These are phyloP conservation scores for Alternaria longipes DNA, from an alignment of 2,329 filamentous ascomycete genomes.

Conservation along the genomic window DNA sequence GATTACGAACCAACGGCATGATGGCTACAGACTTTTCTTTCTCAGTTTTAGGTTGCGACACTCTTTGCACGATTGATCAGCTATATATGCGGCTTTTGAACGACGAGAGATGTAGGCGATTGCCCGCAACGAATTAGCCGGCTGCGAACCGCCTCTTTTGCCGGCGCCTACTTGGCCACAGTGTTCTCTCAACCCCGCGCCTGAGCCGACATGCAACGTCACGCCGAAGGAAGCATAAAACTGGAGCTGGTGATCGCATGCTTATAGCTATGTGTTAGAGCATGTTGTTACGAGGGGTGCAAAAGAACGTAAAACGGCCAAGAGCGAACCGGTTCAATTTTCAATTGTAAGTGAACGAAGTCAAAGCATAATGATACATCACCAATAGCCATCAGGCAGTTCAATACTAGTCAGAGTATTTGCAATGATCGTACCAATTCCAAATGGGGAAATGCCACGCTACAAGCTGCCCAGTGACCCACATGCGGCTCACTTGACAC, in stretches of 20 bases:
- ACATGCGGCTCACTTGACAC: constrained; percentile 5
- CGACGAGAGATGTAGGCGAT: not conserved
- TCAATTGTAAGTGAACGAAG: not conserved
- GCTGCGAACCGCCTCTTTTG: constrained; percentile 13
- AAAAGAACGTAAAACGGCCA: not conserved
- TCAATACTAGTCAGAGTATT: not conserved
- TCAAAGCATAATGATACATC: not conserved
- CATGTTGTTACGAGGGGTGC: not conserved
- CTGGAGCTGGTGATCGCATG: not conserved
- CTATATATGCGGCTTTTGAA: not conserved
- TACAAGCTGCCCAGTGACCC: constrained; percentile 1
- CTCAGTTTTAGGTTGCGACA: not conserved
- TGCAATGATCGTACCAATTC: constrained; percentile 1
- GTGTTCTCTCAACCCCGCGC: constrained; percentile 6
- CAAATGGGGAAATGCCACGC: not conserved
- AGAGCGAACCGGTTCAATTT: not conserved
- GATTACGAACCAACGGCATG: constrained; percentile 56
- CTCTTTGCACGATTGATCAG: not conserved
- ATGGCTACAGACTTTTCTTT: constrained; percentile 8
- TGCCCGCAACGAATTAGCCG: constrained; percentile 16
- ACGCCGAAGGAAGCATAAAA: constrained; percentile 2
- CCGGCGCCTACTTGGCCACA: constrained; percentile 18
- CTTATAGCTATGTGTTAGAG: not conserved
- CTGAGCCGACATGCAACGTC: constrained; percentile 5
- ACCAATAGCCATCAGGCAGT: not conserved